These are phyloP conservation scores for Alternaria arbusti DNA, from an alignment of 2,329 filamentous ascomycete genomes.

Conservation along the genomic window DNA sequence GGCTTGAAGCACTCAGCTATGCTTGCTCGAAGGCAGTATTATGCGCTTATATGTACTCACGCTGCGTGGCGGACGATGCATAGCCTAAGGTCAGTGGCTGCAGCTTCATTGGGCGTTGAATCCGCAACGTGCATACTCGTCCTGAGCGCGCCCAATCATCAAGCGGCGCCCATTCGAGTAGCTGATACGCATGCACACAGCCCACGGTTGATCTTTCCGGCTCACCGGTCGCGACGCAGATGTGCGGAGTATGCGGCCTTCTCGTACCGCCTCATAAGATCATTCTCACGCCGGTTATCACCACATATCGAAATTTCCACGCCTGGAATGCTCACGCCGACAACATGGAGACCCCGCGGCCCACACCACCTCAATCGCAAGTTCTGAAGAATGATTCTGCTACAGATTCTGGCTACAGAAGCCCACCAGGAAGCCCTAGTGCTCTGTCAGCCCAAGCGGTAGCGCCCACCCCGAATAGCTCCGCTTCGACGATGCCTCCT, in stretches of 20 bases:
- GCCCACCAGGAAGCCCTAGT: not conserved
- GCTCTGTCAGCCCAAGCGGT: not conserved
- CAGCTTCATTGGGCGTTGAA: not conserved
- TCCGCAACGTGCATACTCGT: not conserved
- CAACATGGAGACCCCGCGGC: not conserved
- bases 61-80: not conserved
- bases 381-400: not conserved
- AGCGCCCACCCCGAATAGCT: not conserved
- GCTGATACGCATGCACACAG: not conserved
- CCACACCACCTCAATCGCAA: not conserved
- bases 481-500: not conserved
- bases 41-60: not conserved
- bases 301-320: not conserved
- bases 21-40: not conserved
- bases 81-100: not conserved
- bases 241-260: not conserved
- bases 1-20: not conserved
- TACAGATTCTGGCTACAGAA: not conserved
- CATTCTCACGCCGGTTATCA: not conserved
- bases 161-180: not conserved
- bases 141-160: not conserved
- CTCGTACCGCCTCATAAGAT: not conserved
- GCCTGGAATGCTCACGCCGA: no score
- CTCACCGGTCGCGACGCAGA: not conserved
- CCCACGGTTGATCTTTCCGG: not conserved